These are phyloP conservation scores for Barnettozyma wickerhamii DNA, from an alignment of 805 yeast species.

Conservation along the genomic window DNA sequence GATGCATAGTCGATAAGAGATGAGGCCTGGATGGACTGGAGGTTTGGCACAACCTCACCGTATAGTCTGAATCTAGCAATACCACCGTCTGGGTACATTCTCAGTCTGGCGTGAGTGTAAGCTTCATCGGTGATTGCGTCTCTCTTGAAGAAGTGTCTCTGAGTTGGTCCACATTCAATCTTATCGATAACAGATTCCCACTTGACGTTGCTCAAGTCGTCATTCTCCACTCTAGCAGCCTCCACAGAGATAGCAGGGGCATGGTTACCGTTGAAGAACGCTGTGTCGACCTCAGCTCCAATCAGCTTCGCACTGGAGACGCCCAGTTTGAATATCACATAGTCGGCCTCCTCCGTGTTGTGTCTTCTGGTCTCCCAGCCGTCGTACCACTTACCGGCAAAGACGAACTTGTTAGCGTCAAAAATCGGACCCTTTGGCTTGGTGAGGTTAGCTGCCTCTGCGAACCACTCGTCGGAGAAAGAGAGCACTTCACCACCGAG, in stretches of 20 bases:
- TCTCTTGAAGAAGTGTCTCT: constrained; percentile 76
- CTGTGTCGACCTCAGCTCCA: constrained; percentile 90
- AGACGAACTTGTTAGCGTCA: constrained; percentile 74
- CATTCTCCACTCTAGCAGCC: constrained; percentile 42
- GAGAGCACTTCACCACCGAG: constrained; percentile 72
- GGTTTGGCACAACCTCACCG: constrained; percentile 76
- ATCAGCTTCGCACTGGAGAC: constrained; percentile 74
- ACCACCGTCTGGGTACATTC: constrained; percentile 98
- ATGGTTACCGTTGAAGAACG: constrained; percentile 92
- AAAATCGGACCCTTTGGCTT: constrained; percentile 77
- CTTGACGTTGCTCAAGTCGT: constrained; percentile 10
- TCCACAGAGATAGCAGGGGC: constrained; percentile 90
- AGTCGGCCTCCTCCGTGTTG: constrained; percentile 78
- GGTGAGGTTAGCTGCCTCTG: constrained; percentile 83
- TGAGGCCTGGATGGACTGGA: constrained; percentile 33
- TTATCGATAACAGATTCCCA: constrained; percentile 75
- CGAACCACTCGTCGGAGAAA: constrained; percentile 92
- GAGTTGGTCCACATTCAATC: constrained; percentile 84
- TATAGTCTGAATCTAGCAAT: constrained; percentile 90
- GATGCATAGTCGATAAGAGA: constrained; percentile 67
- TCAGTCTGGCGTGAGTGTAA: constrained; percentile 77
- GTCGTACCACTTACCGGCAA: constrained; percentile 95
- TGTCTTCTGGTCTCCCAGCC: constrained; percentile 99
- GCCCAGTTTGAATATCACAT: constrained; percentile 81
- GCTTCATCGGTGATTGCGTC: constrained; percentile 49